Evolutionary conservation across 208 protist species (phyloP).

Genomic region (Spongospora subterranea): DNA sequence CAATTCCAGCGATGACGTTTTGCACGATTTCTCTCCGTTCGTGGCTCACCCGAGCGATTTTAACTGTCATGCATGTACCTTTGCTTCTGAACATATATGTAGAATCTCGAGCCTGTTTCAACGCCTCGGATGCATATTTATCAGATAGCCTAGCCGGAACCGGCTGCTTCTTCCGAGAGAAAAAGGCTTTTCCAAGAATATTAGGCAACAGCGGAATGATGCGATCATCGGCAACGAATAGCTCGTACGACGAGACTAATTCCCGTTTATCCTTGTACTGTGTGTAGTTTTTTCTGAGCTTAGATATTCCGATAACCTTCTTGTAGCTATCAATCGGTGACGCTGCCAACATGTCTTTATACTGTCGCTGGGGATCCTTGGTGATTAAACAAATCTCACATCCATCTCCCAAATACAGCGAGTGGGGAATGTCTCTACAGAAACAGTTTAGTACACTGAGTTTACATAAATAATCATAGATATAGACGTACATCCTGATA

Average conservation of each 20-base stretch:
- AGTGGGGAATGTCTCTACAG: slow-evolving; percentile 62
- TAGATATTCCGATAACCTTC: slow-evolving; percentile 66
- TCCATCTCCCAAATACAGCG: slow-evolving; percentile 62
- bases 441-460: slow-evolving; percentile 1
- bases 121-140: neutral
- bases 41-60: slow-evolving; percentile 29
- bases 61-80: neutral
- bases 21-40: neutral
- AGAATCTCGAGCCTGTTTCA: slow-evolving; percentile 55
- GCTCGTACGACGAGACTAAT: slow-evolving; percentile 60
- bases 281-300: slow-evolving; percentile 67
- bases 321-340: slow-evolving; percentile 65
- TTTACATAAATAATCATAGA: neutral
- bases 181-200: slow-evolving; percentile 68
- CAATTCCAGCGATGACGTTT: slow-evolving; percentile 45
- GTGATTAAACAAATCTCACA: slow-evolving; percentile 68
- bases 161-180: slow-evolving; percentile 65
- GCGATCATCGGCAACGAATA: slow-evolving; percentile 68
- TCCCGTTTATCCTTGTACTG: slow-evolving; percentile 69
- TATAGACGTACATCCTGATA: slow-evolving; percentile 13
- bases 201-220: slow-evolving; percentile 62
- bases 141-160: slow-evolving; percentile 56
- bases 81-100: slow-evolving; percentile 52
- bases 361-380: slow-evolving; percentile 64
- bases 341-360: slow-evolving; percentile 60